A percentile compares a stretch with the other conserved stretches of the same genome.
Evolutionary conservation across 1,284 basidiomycete genomes (phyloP).

Genomic region (Cutaneotrichosporon arboriforme): DNA sequence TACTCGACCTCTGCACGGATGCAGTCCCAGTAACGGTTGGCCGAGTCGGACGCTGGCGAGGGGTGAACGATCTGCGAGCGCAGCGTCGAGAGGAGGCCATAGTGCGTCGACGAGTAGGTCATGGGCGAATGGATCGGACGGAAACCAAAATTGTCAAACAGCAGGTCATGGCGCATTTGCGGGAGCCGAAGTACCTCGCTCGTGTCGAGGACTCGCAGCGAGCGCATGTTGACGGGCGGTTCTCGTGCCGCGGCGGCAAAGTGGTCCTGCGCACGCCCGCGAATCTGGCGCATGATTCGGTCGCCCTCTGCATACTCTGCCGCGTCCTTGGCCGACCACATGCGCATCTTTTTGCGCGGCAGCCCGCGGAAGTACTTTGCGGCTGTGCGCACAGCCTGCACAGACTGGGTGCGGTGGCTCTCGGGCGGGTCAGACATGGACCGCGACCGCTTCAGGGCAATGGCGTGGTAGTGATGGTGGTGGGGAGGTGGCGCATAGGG

Average conservation of each 20-base stretch:
- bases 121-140: slow-evolving; percentile 54
- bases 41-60: slow-evolving; percentile 50
- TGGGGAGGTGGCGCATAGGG: neutral
- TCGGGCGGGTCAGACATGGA: slow-evolving; percentile 19
- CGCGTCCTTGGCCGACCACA: slow-evolving; percentile 16
- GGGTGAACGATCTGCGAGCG: slow-evolving; percentile 26
- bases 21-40: slow-evolving; percentile 80
- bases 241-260: slow-evolving; percentile 26
- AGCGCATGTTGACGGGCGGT: slow-evolving; percentile 76
- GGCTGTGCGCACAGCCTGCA: slow-evolving; percentile 9
- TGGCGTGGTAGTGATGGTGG: neutral
- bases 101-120: slow-evolving; percentile 51
- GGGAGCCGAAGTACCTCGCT: slow-evolving; percentile 80
- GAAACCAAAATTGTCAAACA: slow-evolving; percentile 60
- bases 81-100: slow-evolving; percentile 23
- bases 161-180: slow-evolving; percentile 84
- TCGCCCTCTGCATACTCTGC: slow-evolving; percentile 17
- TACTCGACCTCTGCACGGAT: slow-evolving; percentile 69
- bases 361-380: slow-evolving; percentile 15
- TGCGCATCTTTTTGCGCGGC: slow-evolving; percentile 17
- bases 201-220: slow-evolving; percentile 77
- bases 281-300: slow-evolving; percentile 19
- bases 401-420: slow-evolving; percentile 10
- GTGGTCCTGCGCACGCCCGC: slow-evolving; percentile 21
- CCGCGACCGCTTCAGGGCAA: slow-evolving; percentile 16